phyloP scores from a whole-genome alignment of 2,329 filamentous ascomycete species.

The Corynespora cassiicola region DNA sequence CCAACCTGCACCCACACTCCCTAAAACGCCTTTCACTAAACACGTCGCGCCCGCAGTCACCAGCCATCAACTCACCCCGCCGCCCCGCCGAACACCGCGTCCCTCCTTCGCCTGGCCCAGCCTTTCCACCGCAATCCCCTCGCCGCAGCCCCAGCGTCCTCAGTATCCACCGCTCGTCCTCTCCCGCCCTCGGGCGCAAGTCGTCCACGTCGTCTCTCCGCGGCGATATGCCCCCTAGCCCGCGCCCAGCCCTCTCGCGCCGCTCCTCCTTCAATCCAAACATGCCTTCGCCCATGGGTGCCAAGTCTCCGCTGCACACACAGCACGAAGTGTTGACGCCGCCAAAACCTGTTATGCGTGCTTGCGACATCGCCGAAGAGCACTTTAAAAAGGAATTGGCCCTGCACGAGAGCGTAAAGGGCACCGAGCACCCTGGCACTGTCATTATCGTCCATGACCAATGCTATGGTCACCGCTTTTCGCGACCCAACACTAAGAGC shows the following conservation, averaged over 20 bases:
- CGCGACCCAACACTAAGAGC: slow-evolving; percentile 77
- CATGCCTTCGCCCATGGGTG: slow-evolving; percentile 44
- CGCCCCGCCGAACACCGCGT: slow-evolving; percentile 23
- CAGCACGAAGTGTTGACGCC: slow-evolving; percentile 44
- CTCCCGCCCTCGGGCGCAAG: slow-evolving; percentile 51
- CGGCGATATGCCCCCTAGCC: slow-evolving; percentile 44
- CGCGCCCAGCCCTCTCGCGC: slow-evolving; percentile 45
- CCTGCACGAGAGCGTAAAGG: slow-evolving; percentile 59
- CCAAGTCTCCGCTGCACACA: slow-evolving; percentile 48
- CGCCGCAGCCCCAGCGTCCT: slow-evolving; percentile 52
- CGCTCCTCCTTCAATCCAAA: slow-evolving; percentile 53
- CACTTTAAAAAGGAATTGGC: slow-evolving; percentile 75
- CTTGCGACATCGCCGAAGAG: slow-evolving; percentile 67
- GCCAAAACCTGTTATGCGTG: slow-evolving; percentile 55
- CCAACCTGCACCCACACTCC: slow-evolving; percentile 37
- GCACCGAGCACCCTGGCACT: slow-evolving; percentile 61
- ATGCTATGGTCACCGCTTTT: slow-evolving; percentile 93
- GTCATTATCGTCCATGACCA: slow-evolving; percentile 89
- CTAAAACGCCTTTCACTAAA: slow-evolving; percentile 46
- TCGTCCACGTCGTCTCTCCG: slow-evolving; percentile 53
- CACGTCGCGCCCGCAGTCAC: slow-evolving; percentile 38
- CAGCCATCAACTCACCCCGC: slow-evolving; percentile 32
- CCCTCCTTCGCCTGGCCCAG: slow-evolving; percentile 36
- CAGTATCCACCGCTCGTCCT: slow-evolving; percentile 49
- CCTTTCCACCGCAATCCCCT: slow-evolving; percentile 37